These are phyloP conservation scores for Neurospora sp. DNA, from an alignment of 495 filamentous ascomycete species.

Conservation along the genomic window DNA sequence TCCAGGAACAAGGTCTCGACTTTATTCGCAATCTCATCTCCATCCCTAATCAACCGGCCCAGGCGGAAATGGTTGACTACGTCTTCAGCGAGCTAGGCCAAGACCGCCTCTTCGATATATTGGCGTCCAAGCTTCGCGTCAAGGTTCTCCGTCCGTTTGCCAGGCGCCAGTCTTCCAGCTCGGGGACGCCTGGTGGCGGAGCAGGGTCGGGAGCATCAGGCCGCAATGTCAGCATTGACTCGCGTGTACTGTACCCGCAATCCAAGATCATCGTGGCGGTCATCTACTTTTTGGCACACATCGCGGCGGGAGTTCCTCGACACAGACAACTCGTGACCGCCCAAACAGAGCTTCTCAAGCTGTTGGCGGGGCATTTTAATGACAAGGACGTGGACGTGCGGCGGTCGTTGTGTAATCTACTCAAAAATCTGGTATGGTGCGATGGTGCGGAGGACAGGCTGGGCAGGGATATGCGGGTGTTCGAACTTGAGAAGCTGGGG, in stretches of 20 bases:
- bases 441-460: slow-evolving; percentile 59
- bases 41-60: slow-evolving; percentile 6
- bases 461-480: slow-evolving; percentile 52
- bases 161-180: slow-evolving; percentile 14
- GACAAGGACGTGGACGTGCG: slow-evolving; percentile 64
- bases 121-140: slow-evolving; percentile 60
- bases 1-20: slow-evolving; percentile 85
- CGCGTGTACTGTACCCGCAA: slow-evolving; percentile 45
- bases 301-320: slow-evolving; percentile 66
- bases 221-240: slow-evolving; percentile 16
- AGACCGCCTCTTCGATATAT: slow-evolving; percentile 62
- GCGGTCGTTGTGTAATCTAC: slow-evolving; percentile 63
- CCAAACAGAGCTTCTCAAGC: slow-evolving; percentile 45
- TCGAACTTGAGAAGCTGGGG: slow-evolving; percentile 59
- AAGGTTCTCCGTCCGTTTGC: slow-evolving; percentile 39
- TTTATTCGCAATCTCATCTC: slow-evolving; percentile 84
- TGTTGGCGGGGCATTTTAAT: slow-evolving; percentile 64
- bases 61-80: slow-evolving; percentile 70
- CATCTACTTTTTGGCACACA: slow-evolving; percentile 69
- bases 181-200: not conserved
- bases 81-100: slow-evolving; percentile 69
- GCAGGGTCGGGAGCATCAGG: not conserved
- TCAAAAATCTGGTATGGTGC: slow-evolving; percentile 72
- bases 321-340: slow-evolving; percentile 59
- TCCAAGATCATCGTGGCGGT: slow-evolving; percentile 65